Evolutionary conservation across 345 rosid genomes (phyloP).

Genomic region (Bruguiera sexangula): DNA sequence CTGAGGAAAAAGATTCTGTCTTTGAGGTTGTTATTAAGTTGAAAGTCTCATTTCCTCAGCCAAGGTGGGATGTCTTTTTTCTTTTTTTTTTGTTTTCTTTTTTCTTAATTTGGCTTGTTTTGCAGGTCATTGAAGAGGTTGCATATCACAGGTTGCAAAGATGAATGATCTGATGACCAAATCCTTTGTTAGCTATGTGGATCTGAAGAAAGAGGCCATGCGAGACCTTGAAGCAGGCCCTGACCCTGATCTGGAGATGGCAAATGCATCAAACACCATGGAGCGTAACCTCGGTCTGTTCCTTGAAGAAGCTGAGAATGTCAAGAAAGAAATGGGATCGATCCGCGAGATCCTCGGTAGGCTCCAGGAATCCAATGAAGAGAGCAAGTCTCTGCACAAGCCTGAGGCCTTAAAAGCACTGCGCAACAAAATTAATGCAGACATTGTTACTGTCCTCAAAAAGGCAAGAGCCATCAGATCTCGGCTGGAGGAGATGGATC

Average conservation of each 20-base stretch:
- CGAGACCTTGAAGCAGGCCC: slow-evolving; percentile 86
- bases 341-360: slow-evolving; percentile 58
- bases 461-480: slow-evolving; percentile 59
- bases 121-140: slow-evolving; percentile 3
- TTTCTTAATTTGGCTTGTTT: not conserved
- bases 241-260: slow-evolving; percentile 63
- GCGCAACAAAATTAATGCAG: slow-evolving; percentile 64
- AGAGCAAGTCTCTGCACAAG: slow-evolving; percentile 78
- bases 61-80: too few species aligned
- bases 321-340: slow-evolving; percentile 73
- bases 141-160: slow-evolving; percentile 15
- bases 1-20: too few species aligned
- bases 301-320: slow-evolving; percentile 86
- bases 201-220: slow-evolving; percentile 88
- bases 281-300: slow-evolving; percentile 72
- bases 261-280: slow-evolving; percentile 36
- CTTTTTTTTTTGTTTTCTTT: too few species aligned
- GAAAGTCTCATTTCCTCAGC: too few species aligned
- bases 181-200: slow-evolving; percentile 87
- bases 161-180: slow-evolving; percentile 98
- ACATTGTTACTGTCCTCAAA: slow-evolving; percentile 56
- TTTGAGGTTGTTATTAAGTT: too few species aligned
- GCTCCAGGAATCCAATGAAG: slow-evolving; percentile 69
- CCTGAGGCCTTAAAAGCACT: slow-evolving; percentile 62
- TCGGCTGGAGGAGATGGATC: slow-evolving; percentile 85